phyloP scores from a whole-genome alignment of 1,284 basidiomycete genomes.

The Malassezia slooffiae region DNA sequence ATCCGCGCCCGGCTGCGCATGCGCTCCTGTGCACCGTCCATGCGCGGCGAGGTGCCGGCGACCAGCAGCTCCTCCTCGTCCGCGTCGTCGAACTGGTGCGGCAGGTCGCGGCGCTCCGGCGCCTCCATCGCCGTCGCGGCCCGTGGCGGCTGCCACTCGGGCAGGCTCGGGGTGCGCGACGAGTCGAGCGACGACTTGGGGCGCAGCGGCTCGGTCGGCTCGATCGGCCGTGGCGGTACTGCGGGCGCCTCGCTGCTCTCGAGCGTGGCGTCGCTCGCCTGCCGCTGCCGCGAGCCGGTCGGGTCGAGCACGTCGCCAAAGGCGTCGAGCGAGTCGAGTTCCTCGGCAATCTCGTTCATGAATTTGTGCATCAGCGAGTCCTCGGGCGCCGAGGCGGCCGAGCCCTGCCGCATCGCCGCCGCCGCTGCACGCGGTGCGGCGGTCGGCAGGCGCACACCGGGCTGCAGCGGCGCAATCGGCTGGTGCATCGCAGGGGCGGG shows the following conservation, averaged over 20 bases:
- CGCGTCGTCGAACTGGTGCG: constrained; percentile 53
- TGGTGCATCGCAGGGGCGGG: neutral
- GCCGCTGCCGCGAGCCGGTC: constrained; percentile 2
- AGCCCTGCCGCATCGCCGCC: too few species aligned
- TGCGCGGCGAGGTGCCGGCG: neutral
- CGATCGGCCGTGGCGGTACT: too few species aligned
- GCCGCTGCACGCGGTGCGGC: neutral
- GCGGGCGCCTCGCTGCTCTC: too few species aligned
- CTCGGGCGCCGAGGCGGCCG: too few species aligned
- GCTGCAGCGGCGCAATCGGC: neutral
- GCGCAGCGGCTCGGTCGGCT: too few species aligned
- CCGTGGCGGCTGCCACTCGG: too few species aligned
- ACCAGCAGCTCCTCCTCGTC: constrained; percentile 50
- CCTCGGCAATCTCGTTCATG: constrained; percentile 68
- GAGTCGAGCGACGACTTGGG: too few species aligned
- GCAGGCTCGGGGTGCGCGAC: too few species aligned
- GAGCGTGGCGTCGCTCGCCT: too few species aligned
- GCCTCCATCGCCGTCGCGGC: too few species aligned
- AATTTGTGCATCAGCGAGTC: constrained; percentile 65
- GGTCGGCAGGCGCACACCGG: neutral
- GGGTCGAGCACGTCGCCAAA: constrained; percentile 4
- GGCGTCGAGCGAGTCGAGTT: constrained; percentile 57
- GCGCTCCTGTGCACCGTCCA: neutral
- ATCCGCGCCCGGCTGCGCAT: too few species aligned
- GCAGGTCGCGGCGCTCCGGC: too few species aligned